Base-by-base conservation (phyloP, 495 filamentous ascomycete species). In the Cladorrhinum samala region DNA sequence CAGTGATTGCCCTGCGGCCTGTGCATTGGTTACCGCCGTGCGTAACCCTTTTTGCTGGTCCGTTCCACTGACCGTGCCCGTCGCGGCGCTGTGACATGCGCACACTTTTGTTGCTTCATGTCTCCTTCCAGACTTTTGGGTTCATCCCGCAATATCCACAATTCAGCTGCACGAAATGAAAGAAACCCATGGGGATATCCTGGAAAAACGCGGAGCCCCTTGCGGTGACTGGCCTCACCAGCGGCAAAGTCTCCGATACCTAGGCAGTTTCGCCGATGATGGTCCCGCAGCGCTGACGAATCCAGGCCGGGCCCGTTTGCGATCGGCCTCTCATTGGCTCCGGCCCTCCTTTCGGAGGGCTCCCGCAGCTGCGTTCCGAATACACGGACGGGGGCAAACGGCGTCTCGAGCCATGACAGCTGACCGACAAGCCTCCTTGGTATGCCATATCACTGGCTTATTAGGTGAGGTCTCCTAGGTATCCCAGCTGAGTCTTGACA, bases 261-360 rank as follows among this genome's bases (percentile, higher is more conserved):
- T 6, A 45, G 45, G 9, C n/a, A n/a, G n/a, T n/a, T n/a, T n/a
- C n/a, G n/a, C n/a, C n/a, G n/a, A n/a, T n/a, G 2, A 16, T 19
- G 13, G 9, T 9, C 24, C n/a, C 23, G 27, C 24, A 36, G 21
- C 21, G 45, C 45, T 47, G 45, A 47, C 45, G 45, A 47, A 33
- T 25, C 45, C 7, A 18, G 21, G 8, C 19, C 21, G 9, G 47
- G 30, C 40, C 41, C 38, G 30, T 54, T 53, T 60, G 58, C 58
- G 55, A 40, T 49, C 46, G 47, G 24, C 30, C 16, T 37, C 33
- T 48, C 24, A 54, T 54, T 54, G 51, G 51, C 24, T 14, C 30
- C 7, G 13, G 4, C 14, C 47, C 19, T 19, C 44, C n/a, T 30
- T 20, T 1, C 18, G 30, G 36, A 49, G 20, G n/a, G 5, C 18